These are phyloP conservation scores for Epichloe hybrida DNA, from an alignment of 2,329 filamentous ascomycete genomes.

Conservation along the genomic window DNA sequence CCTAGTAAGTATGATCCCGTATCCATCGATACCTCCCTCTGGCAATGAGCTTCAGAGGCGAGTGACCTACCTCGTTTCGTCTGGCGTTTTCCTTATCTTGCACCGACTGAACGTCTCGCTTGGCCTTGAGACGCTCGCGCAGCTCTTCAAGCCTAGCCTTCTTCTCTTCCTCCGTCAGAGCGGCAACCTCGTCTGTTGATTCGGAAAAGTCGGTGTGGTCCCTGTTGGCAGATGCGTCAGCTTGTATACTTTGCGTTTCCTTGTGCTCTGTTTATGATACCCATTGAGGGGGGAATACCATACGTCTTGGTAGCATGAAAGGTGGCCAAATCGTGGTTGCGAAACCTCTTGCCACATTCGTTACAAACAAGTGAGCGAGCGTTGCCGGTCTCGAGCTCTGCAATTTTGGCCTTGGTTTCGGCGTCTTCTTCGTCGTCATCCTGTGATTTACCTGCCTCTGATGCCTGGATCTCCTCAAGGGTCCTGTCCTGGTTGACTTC, in stretches of 20 bases:
- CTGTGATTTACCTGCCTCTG: conserved; percentile 24
- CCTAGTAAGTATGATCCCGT: not conserved
- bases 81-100: conserved; percentile 72
- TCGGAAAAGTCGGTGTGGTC: conserved; percentile 86
- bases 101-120: conserved; percentile 52
- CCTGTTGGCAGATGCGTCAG: conserved; percentile 22
- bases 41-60: not conserved
- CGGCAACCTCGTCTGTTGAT: conserved; percentile 82
- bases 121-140: conserved; percentile 55
- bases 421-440: conserved; percentile 37
- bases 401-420: conserved; percentile 39
- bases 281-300: conserved; percentile 10
- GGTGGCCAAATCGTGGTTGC: conserved; percentile 66
- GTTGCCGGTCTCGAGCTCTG: conserved; percentile 56
- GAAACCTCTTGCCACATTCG: conserved; percentile 86
- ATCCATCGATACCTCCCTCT: not conserved
- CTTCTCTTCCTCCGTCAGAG: conserved; percentile 86
- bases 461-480: conserved; percentile 61
- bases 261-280: not conserved
- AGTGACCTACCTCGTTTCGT: conserved; percentile 59
- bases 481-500: conserved; percentile 82
- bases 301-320: conserved; percentile 83
- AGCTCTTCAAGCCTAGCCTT: conserved; percentile 65
- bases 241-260: not conserved
- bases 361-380: conserved; percentile 78